Evolutionary conservation across 1,284 basidiomycete species (phyloP).

Genomic region (Irpex sp.): DNA sequence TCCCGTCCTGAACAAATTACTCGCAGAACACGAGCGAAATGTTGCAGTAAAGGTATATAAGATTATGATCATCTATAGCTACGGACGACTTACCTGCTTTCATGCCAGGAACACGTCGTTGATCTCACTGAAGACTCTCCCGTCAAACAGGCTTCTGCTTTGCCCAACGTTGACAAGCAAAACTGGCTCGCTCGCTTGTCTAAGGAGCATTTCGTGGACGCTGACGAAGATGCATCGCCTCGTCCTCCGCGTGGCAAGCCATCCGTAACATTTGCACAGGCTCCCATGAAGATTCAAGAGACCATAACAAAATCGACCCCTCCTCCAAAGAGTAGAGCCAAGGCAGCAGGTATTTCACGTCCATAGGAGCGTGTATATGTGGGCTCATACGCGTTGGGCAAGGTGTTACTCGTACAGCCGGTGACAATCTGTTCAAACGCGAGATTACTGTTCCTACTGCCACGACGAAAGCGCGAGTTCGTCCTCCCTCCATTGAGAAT

Average conservation of each 20-base stretch:
- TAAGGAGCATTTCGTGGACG: neutral
- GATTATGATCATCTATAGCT: neutral
- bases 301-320: neutral
- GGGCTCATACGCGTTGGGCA: neutral
- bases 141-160: neutral
- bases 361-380: neutral
- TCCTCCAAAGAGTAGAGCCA: neutral
- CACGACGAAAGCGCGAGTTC: neutral
- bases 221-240: neutral
- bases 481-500: conserved; percentile 15
- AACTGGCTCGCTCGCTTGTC: neutral
- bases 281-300: neutral
- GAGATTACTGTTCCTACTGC: neutral
- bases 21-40: no score
- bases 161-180: neutral
- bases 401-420: neutral
- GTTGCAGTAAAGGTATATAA: neutral
- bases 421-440: neutral
- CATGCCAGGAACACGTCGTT: neutral
- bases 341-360: neutral
- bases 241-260: neutral
- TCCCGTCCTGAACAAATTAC: no score
- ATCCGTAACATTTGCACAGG: neutral
- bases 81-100: neutral
- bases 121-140: neutral